These are phyloP conservation scores for Cercophora newfieldiana DNA, from an alignment of 495 filamentous ascomycete species.

Conservation along the genomic window DNA sequence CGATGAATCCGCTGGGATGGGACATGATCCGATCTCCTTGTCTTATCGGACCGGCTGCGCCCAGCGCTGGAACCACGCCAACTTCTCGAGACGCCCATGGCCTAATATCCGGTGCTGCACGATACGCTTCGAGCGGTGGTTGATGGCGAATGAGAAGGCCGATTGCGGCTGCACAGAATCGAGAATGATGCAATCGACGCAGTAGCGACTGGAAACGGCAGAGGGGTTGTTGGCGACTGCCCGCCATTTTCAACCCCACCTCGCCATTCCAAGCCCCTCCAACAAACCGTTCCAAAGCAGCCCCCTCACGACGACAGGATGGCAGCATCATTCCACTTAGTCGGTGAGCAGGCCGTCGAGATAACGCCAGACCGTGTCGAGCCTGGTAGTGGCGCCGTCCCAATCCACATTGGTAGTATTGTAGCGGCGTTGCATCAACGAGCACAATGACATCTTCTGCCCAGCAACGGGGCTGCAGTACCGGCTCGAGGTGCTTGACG, in stretches of 20 bases:
- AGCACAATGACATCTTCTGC: conserved; percentile 17
- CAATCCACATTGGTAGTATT: neutral
- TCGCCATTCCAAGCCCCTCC: conserved; percentile 4
- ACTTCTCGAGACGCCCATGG: neutral
- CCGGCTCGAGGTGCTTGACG: conserved; percentile 8
- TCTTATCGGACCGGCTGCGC: neutral
- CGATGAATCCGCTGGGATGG: neutral
- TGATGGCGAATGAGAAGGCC: conserved; percentile 8
- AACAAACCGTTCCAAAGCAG: neutral
- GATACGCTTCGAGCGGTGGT: neutral
- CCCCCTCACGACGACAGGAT: neutral
- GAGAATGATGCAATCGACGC: conserved; percentile 18
- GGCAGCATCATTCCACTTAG: neutral
- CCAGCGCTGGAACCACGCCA: neutral
- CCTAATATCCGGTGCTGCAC: conserved; percentile 14
- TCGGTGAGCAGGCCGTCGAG: neutral
- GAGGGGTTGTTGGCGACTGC: neutral
- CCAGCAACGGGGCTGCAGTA: conserved; percentile 9
- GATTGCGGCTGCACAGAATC: neutral
- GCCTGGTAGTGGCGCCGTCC: neutral
- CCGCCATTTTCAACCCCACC: neutral
- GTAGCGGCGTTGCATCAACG: neutral
- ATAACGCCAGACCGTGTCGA: neutral
- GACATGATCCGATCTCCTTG: neutral
- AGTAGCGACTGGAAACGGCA: conserved; percentile 11